phyloP scores from a whole-genome alignment of 2,329 filamentous ascomycete species.

The Diplodia sapinea region DNA sequence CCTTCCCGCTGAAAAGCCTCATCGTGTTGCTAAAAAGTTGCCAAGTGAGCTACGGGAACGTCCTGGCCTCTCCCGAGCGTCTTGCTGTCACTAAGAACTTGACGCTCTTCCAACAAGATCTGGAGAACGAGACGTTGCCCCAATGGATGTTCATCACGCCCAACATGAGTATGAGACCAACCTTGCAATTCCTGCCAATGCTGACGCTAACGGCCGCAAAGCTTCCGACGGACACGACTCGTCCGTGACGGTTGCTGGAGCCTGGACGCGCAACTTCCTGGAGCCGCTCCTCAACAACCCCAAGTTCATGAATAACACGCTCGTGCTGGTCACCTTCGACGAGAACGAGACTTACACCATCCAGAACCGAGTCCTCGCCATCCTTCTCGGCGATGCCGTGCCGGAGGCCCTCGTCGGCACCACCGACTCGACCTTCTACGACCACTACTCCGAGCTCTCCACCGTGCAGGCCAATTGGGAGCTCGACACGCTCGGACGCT shows the following conservation, averaged over 20 bases:
- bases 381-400: slow-evolving; percentile 77
- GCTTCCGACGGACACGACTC: slow-evolving; percentile 78
- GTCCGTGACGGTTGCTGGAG: slow-evolving; percentile 69
- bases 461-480: slow-evolving; percentile 56
- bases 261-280: slow-evolving; percentile 72
- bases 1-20: slow-evolving; percentile 28
- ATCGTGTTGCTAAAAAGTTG: background rate
- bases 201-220: slow-evolving; percentile 64
- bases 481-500: slow-evolving; percentile 53
- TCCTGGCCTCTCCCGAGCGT: slow-evolving; percentile 64
- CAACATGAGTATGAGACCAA: slow-evolving; percentile 52
- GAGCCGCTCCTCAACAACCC: slow-evolving; percentile 71
- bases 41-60: slow-evolving; percentile 68
- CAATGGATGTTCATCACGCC: slow-evolving; percentile 75
- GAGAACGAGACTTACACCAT: slow-evolving; percentile 73
- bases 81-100: slow-evolving; percentile 76
- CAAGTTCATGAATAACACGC: slow-evolving; percentile 76
- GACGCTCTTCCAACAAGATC: slow-evolving; percentile 71
- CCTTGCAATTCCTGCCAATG: slow-evolving; percentile 19
- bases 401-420: slow-evolving; percentile 69
- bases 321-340: slow-evolving; percentile 79
- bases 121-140: slow-evolving; percentile 67
- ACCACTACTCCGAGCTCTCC: slow-evolving; percentile 55
- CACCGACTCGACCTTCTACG: slow-evolving; percentile 66
- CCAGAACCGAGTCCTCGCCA: slow-evolving; percentile 71